A percentile compares a stretch with the other conserved stretches of the same genome.
phyloP scores from a whole-genome alignment of 129 eudicot species.

The Solidago caesia region DNA sequence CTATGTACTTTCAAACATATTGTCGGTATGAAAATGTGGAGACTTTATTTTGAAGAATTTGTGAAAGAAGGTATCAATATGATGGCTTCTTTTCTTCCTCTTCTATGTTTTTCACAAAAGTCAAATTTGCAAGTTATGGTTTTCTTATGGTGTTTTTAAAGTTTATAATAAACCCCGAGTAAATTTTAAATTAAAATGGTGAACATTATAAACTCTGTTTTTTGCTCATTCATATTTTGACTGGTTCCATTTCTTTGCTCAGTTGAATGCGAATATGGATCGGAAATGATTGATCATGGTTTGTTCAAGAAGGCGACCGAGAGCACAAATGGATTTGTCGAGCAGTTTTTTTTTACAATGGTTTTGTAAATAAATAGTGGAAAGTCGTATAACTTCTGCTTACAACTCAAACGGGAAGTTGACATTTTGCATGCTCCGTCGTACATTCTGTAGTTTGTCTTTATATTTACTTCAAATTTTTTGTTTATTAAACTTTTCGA shows the following conservation, averaged over 20 bases:
- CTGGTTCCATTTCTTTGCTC: background rate
- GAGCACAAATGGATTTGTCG: conserved; percentile 6
- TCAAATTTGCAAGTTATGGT: background rate
- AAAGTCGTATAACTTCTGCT: conserved; percentile 15
- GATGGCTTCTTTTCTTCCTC: background rate
- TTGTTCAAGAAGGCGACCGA: background rate
- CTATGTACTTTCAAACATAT: background rate
- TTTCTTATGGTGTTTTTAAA: background rate
- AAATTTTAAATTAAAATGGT: no score
- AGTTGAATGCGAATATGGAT: conserved; percentile 25
- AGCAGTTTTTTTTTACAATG: conserved; percentile 8
- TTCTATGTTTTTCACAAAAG: background rate
- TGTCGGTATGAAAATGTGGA: background rate
- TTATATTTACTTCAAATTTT: conserved; percentile 17
- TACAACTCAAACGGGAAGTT: background rate
- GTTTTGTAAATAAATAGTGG: conserved; percentile 39
- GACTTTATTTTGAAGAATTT: background rate
- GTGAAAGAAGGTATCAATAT: background rate
- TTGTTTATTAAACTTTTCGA: conserved; percentile 16
- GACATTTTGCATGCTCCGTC: background rate
- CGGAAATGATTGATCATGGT: conserved; percentile 22
- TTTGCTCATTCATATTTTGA: background rate
- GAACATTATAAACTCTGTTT: background rate
- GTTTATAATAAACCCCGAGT: background rate
- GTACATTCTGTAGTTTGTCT: conserved; percentile 25